Base-by-base conservation (phyloP, 768 basidiomycete species). In the Tricholoma sp. region DNA sequence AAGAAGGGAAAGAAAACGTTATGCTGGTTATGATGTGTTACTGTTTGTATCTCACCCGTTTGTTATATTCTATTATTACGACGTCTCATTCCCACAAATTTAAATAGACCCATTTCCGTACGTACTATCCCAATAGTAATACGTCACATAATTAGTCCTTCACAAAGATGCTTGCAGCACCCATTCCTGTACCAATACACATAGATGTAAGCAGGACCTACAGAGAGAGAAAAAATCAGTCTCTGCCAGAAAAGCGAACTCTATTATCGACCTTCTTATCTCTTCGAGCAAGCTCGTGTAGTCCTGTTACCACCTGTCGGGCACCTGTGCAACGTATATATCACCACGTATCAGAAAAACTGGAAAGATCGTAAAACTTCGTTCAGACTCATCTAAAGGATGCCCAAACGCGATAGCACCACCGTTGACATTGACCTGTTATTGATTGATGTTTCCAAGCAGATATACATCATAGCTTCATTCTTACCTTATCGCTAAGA, bases 131-230 rank as follows among this genome's bases (percentile, higher is more conserved):
- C 24, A 24, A 24, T 24, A 24, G 24, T 24, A 24, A 24, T 24
- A 4, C 24, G 24, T 24, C 24, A 24, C 42, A n/a, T 6, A n/a
- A 32, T 53, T 65, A 70, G 54, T 89, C 87, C 50, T 80, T 74
- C 2, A 90, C 70, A 69, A 91, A 91, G 13, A 91, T 75, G 0
- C 75, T 86, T 17, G 89, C 90, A 8, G 91, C 92, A n/a, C 91
- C 91, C 91, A 93, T 93, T n/a, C 92, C 90, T 11, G 86, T 87
- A 15, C 88, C 85, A 53, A 95, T 86, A 65, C 92, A 94, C 91
- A 94, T 94, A 12, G 85, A 85, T 3, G 90, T 93, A n/a, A 92
- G 80, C 47, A 95, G 75, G 6, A 94, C 73, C 89, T 89, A 53
- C 12, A 31, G 44, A n/a, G 12, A 29, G 52, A 37, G 13, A 12